Evolutionary conservation across 1,284 basidiomycete genomes (phyloP), one percentile per base, ranked within the genome.

Genomic region (Irpex sp.): DNA sequence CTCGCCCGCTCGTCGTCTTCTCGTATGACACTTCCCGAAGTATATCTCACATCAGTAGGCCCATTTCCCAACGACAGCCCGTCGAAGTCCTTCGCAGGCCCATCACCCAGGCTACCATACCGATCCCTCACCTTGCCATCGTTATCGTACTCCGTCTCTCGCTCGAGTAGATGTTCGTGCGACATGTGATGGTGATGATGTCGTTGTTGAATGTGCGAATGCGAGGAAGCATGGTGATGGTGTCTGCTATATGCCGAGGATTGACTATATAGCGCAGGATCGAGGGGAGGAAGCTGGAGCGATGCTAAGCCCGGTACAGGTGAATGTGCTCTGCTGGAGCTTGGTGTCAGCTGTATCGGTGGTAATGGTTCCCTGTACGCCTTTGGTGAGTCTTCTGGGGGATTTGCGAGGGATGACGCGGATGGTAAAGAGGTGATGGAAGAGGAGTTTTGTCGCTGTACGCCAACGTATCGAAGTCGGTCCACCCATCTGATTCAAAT

Each of bases 381-480:
- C 38, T 70, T 68, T 31, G 64, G 67, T 59, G 66, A 60, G 31
- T 48, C 55, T 48, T 66, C 63, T 64, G 48, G 66, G 52, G 51
- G 68, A 63, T 51, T 52, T 55, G 17, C 60, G 56, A 49, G 66
- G 44, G 55, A 62, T 63, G 58, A 66, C 8, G 59, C 67, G 55
- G 40, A 66, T 48, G 59, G 66, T 11, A 66, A 52, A 40, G 44
- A 21, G 47, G 69, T 65, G 13, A 56, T 31, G 36, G 64, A 34
- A 7, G 51, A 60, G 55, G 64, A 65, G 51, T 75, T 73, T 65
- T 81, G 75, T 36, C 92, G 85, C 69, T 93, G 89, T 48, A 93
- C 76, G 7, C 92, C 92, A 52, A 93, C 84, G 31, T 89, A 80
- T 4, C 90, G 84, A 31, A 94, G 77, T 6, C 92, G 84, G 61